Base-by-base conservation (phyloP, 352 stramenopile species). In the Phytophthora aleatoria region DNA sequence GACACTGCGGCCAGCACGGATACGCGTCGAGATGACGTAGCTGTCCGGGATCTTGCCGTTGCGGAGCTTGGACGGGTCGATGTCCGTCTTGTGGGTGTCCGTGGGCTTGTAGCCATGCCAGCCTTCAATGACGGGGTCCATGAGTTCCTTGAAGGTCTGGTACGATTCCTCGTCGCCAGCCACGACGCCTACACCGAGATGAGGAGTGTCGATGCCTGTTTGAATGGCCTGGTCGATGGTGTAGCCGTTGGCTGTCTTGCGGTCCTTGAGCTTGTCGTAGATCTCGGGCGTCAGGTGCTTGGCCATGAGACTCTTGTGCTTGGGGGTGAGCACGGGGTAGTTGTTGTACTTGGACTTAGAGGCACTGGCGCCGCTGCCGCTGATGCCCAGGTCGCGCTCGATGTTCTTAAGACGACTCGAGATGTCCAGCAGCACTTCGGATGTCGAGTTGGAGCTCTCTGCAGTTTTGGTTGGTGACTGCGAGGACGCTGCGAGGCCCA, bases 11-110 rank as follows among this genome's bases (percentile, higher is more conserved):
- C 88, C 89, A 13, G 94, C 82, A 13, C 91, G 83, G 76, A 97
- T 96, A 13, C 91, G 81, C 28, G 91, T 97, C 27, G 89, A 96
- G 47, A 96, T 69, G 57, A 97, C 89, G 61, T 96, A 97, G 44
- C 87, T 79, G 44, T 91, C 87, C 28, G 75, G 76, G 27, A 87
- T 61, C 67, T 78, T 83, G 64, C 73, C 74, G 36, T 82, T 73
- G 39, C 49, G 67, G 56, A 85, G 71, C 58, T 83, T 79, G 38
- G 51, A 82, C 58, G 90, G 71, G 71, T 91, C 89, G 30, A 96
- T 85, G 59, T 95, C 90, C 5, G 82, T 91, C 33, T 81, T 79
- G 71, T 94, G 85, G 49, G 75, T 72, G 35, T 80, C 76, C 39
- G 67, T 70, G 43, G 67, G 76, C 61, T 79, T 74, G 61, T 87